Conservation (phyloP, 164 flowering plant species). For the Liriodendron chinense region DNA sequence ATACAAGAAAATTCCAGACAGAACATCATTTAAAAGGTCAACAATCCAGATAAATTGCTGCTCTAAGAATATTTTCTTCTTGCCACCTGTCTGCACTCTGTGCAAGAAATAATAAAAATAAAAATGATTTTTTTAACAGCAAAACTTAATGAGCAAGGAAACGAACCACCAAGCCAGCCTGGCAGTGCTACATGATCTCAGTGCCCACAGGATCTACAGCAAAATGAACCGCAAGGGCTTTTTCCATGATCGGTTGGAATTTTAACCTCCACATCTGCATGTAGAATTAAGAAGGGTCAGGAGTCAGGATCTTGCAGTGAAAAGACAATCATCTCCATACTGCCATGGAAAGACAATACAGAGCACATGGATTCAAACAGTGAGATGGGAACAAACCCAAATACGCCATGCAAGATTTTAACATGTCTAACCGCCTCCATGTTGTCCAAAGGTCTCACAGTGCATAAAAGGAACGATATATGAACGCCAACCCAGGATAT, state of each 20-base stretch:
- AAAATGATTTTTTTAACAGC: neutral
- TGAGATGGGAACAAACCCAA: no score
- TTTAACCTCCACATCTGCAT: conserved; percentile 72
- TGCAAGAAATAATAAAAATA: no score
- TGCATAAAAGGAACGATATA: no score
- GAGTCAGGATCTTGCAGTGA: neutral
- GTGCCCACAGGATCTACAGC: conserved; percentile 77
- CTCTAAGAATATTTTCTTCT: no score
- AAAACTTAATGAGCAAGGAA: neutral
- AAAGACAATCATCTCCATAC: neutral
- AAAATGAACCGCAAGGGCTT: conserved; percentile 49
- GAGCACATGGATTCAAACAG: neutral
- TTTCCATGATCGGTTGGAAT: conserved; percentile 43
- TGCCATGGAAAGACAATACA: neutral
- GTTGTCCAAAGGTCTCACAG: no score
- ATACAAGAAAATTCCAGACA: no score
- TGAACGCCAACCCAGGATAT: no score
- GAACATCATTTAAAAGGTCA: no score
- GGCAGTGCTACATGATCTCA: conserved; percentile 59
- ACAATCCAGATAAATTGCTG: no score
- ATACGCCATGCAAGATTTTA: no score
- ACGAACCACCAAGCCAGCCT: conserved; percentile 8
- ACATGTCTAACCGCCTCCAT: no score
- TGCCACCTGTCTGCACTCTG: no score
- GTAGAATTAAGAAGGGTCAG: conserved; percentile 5